A percentile compares a stretch with the other conserved stretches of the same genome.
Evolutionary conservation across 2,329 filamentous ascomycete species (phyloP).

Genomic region (Diaporthe velutina): DNA sequence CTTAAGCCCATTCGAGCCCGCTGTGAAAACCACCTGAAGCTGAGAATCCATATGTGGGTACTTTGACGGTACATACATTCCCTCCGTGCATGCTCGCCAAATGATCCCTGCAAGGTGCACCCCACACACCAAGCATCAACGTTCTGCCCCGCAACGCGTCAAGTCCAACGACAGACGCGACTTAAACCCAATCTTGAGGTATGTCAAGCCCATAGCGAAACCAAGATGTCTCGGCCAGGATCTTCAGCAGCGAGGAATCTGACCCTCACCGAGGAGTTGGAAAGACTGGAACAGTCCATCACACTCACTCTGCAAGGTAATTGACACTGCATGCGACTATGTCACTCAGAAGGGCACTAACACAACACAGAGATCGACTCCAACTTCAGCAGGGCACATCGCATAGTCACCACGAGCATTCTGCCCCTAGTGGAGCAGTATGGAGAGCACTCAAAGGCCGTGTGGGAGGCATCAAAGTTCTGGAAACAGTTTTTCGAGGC

Average conservation of each 20-base stretch:
- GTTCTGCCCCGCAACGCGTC: slow-evolving; percentile 34
- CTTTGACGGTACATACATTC: slow-evolving; percentile 11
- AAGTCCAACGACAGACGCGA: slow-evolving; percentile 34
- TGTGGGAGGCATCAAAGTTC: slow-evolving; percentile 99
- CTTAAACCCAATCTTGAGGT: slow-evolving; percentile 8
- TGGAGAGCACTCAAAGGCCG: slow-evolving; percentile 89
- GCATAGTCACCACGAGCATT: slow-evolving; percentile 94
- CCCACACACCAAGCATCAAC: slow-evolving; percentile 30
- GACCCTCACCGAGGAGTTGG: slow-evolving; percentile 92
- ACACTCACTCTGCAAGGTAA: slow-evolving; percentile 93
- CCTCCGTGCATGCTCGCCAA: not conserved
- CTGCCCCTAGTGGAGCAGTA: slow-evolving; percentile 95
- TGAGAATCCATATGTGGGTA: not conserved
- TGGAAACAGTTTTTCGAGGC: slow-evolving; percentile 99
- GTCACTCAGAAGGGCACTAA: not conserved
- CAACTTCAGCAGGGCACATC: slow-evolving; percentile 97
- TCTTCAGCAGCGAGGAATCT: slow-evolving; percentile 67
- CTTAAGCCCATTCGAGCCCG: not conserved
- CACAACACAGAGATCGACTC: slow-evolving; percentile 86
- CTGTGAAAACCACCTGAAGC: not conserved
- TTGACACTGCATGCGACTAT: not conserved
- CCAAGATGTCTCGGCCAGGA: slow-evolving; percentile 63
- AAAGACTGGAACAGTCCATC: slow-evolving; percentile 96
- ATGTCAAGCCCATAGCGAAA: not conserved
- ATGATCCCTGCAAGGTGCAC: not conserved